Percentiles rank a stretch among this genome's conserved stretches.
Conservation (phyloP, 331 rosid genomes). For the Arachis monticola region DNA sequence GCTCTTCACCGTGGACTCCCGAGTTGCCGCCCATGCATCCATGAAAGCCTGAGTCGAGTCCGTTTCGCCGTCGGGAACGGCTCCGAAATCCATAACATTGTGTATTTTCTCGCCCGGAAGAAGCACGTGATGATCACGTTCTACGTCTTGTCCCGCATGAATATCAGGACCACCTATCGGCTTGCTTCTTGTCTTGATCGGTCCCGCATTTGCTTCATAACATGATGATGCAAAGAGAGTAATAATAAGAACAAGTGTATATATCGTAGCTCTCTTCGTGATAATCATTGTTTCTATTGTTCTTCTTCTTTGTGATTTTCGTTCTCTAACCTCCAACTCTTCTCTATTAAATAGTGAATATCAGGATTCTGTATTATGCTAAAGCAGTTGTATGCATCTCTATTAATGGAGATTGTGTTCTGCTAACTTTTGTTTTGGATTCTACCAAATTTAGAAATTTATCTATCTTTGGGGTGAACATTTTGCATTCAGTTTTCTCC, state of each 20-base stretch:
- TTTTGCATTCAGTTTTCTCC: too few species aligned
- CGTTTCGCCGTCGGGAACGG: constrained; percentile 49
- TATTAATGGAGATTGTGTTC: too few species aligned
- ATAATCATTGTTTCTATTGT: constrained; percentile 36
- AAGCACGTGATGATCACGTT: constrained; percentile 34
- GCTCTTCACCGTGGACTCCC: constrained; percentile 43
- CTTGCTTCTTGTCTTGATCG: background rate
- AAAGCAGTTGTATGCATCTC: too few species aligned
- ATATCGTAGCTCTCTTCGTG: constrained; percentile 19
- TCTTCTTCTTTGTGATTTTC: too few species aligned
- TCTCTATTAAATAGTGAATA: too few species aligned
- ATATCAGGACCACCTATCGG: constrained; percentile 45
- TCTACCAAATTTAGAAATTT: too few species aligned
- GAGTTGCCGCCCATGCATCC: constrained; percentile 62
- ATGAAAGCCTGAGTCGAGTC: constrained; percentile 66
- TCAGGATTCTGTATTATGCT: too few species aligned
- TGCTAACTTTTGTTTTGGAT: too few species aligned
- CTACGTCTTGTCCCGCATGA: constrained; percentile 16
- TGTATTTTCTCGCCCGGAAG: constrained; percentile 49
- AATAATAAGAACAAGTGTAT: constrained; percentile 35
- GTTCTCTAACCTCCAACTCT: too few species aligned
- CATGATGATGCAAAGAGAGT: constrained; percentile 47
- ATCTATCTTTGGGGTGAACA: too few species aligned
- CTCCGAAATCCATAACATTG: constrained; percentile 57
- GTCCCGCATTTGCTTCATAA: constrained; percentile 6